Evolutionary conservation across 495 filamentous ascomycete species (phyloP), one percentile per base, ranked within the genome.

Genomic region (Astrocystis sublimbata): DNA sequence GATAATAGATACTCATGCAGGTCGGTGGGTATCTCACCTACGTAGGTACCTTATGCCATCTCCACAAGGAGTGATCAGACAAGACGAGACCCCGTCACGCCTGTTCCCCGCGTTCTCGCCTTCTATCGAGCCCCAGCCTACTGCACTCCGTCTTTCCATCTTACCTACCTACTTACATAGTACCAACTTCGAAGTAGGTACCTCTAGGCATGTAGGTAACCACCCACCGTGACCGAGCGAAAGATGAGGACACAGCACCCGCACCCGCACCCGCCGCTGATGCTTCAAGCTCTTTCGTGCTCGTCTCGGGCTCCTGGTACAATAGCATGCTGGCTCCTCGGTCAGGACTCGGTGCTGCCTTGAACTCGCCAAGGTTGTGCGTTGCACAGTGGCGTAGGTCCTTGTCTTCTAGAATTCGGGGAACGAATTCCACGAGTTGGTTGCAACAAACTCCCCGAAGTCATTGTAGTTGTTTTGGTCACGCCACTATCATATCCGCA

Each of bases 381-480:
- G 23, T 36, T 2, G n/a, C 40, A 31, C n/a, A 54, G 36, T 17
- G n/a, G 31, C 36, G 33, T 10, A 47, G 4, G 12, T 13, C 40
- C 6, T 13, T 38, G 2, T 26, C 30, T 30, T 54, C 30, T 52
- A 53, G 28, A 61, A 17, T 21, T 21, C n/a, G 24, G 41, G 51
- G 3, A 62, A 55, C 23, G 60, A 30, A 21, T 62, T 62, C 60
- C 60, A 62, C 24, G 60, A 53, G 38, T 56, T 62, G 33, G 30
- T 28, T 19, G 51, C 60, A 33, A 24, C 24, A 24, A 63, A 58
- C 35, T 63, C 38, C 26, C 30, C 52, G 24, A 58, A 42, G 19
- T 58, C 53, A 24, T 63, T 50, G 17, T 43, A 57, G 26, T 42
- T 52, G 24, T 50, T 58, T 38, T 58, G 53, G 53, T 58, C 53